Evolutionary conservation across 75 land plant species (phyloP).

Genomic region (Sequoiadendron giganteum): DNA sequence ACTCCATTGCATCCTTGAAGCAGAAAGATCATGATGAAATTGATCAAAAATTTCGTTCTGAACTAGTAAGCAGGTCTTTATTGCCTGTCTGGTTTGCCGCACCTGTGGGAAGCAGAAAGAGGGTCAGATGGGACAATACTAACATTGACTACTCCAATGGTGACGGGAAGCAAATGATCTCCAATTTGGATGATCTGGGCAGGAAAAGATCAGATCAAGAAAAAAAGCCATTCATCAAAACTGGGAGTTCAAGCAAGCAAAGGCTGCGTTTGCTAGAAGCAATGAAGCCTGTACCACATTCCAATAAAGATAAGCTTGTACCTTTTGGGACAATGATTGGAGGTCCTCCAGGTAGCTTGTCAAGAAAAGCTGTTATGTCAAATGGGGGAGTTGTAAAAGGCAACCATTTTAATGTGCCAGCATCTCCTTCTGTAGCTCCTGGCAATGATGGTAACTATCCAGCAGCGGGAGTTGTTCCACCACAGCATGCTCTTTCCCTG

Average conservation of each 20-base stretch:
- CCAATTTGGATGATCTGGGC: background rate
- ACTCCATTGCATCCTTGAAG: slow-evolving; percentile 9
- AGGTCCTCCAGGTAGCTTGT: background rate
- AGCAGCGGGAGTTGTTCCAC: slow-evolving; percentile 12
- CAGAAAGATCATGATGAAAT: background rate
- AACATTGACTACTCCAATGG: background rate
- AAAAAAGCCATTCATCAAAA: slow-evolving; percentile 7
- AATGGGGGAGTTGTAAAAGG: slow-evolving; percentile 16
- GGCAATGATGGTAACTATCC: slow-evolving; percentile 18
- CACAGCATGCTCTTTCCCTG: slow-evolving; percentile 38
- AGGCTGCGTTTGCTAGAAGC: slow-evolving; percentile 41
- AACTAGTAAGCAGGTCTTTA: background rate
- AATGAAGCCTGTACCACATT: slow-evolving; percentile 88
- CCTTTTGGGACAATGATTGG: slow-evolving; percentile 45
- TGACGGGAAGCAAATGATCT: background rate
- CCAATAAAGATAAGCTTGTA: slow-evolving; percentile 46
- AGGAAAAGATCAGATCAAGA: slow-evolving; percentile 12
- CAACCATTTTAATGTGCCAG: slow-evolving; percentile 10
- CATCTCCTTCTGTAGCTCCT: slow-evolving; percentile 13
- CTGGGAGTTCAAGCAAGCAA: background rate
- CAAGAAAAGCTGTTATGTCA: slow-evolving; percentile 6
- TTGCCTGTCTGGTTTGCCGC: slow-evolving; percentile 71
- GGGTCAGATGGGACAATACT: slow-evolving; percentile 19
- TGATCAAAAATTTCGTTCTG: background rate
- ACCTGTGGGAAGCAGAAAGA: slow-evolving; percentile 67